Evolutionary conservation across 345 rosid species (phyloP), one percentile per base, ranked within the genome.

Genomic region (Noccaea caerulescens): DNA sequence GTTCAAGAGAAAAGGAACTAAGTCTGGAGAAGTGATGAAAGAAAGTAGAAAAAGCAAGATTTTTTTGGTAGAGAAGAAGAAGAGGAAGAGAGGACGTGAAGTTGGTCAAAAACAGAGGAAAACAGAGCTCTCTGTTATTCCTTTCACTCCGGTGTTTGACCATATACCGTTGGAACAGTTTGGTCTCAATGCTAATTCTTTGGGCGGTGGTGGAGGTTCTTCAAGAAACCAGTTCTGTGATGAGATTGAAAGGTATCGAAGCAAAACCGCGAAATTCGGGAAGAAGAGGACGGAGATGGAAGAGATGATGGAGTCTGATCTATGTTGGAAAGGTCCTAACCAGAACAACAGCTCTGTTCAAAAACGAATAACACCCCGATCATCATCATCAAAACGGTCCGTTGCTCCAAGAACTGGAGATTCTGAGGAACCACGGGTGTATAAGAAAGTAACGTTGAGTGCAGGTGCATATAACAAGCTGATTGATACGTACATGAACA

Each of bases 401-500:
- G 61, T 33, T 57, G 34, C 36, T 44, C 32, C 63, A 13, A 82
- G 55, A 66, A 76, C 67, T 42, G 59, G 65, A 14, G 65, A 61
- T 71, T 66, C 49, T 36, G 68, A 77, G 55, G 87, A 78, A 63
- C 70, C 73, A 53, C 20, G 36, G 57, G 71, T 77, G 12, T 76
- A 52, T 36, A 89, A 57, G 68, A 84, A 72, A 64, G 75, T 74
- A 62, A 75, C 93, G 6, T 69, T 94, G 37, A 88, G 91, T 69
- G 88, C 91, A 0, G 92, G 92, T 54, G 89, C 91, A 0, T 94
- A 86, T 72, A 81, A 81, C 78, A 87, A 86, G 70, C 77, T 94
- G 33, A 90, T 94, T 47, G 79, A 77, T 66, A 81, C 89, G 1
- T 88, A 84, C 69, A 88, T 94, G 93, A 92, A 77, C 77, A 89